These are phyloP conservation scores for Fusarium neocosmosporiellum DNA, from an alignment of 2,329 filamentous ascomycete genomes.

Conservation along the genomic window DNA sequence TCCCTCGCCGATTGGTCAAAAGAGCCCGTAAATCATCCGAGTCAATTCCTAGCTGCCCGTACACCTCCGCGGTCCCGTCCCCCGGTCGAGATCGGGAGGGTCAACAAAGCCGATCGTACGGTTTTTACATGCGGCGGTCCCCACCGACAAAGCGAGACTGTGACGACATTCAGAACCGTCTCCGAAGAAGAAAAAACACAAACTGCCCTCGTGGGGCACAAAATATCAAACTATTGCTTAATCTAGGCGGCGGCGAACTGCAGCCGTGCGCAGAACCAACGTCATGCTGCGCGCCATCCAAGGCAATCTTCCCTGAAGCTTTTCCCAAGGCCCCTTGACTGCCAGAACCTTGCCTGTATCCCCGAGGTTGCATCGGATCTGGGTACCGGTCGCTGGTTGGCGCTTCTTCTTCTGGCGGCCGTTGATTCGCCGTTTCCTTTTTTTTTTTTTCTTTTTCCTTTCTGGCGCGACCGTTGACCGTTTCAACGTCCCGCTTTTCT, in stretches of 20 bases:
- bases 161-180: constrained; percentile 21
- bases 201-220: neutral
- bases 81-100: constrained; percentile 10
- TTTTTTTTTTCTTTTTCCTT: constrained; percentile 2
- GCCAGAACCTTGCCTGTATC: constrained; percentile 12
- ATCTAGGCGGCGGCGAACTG: constrained; percentile 14
- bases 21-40: constrained; percentile 17
- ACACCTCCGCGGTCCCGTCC: constrained; percentile 2
- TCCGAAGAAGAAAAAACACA: neutral
- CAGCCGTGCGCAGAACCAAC: constrained; percentile 26
- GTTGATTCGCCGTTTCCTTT: constrained; percentile 23
- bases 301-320: constrained; percentile 1
- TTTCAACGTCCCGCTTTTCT: constrained; percentile 21
- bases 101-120: constrained; percentile 30
- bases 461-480: constrained; percentile 5
- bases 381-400: constrained; percentile 19
- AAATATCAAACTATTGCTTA: constrained; percentile 13
- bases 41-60: neutral
- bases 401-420: constrained; percentile 9
- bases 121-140: constrained; percentile 10
- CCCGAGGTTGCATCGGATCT: constrained; percentile 22
- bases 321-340: constrained; percentile 11
- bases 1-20: neutral
- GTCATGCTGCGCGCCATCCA: constrained; percentile 30
- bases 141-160: constrained; percentile 19